Base-by-base conservation (phyloP, 352 stramenopile genomes). In the Blastocystis hominis region DNA sequence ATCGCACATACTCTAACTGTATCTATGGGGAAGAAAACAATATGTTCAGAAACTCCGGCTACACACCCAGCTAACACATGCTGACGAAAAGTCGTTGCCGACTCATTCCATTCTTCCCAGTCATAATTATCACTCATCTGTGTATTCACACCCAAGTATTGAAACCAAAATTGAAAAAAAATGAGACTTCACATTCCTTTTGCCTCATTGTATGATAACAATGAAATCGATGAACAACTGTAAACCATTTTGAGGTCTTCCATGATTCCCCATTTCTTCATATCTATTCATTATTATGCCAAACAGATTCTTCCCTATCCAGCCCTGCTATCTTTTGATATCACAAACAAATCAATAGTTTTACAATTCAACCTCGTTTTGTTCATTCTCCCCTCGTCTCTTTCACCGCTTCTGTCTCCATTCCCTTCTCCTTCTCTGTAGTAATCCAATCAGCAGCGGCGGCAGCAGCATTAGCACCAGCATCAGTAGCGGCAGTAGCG, bases 1-100 rank as follows among this genome's bases (percentile, higher is more conserved):
- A n/a, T 54, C 61, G 47, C 24, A 30, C 24, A 40, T 89, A 86
- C 78, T 68, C 53, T 44, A 56, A 89, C 64, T 1, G 93, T 97
- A 90, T 97, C 94, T 1, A 97, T 93, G 24, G 97, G 97, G 91
- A 98, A 99, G 77, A 99, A 96, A 53, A 95, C 93, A 40, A 96
- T 94, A 90, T 98, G 96, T 91, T 99, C 97, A 15, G 94, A 94
- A 50, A 98, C 94, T 70, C 97, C 97, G 5, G 96, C 96, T 62
- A 95, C 91, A 47, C 93, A 97, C 20, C 95, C 95, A 15, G 95
- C 95, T 20, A 97, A 88, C 91, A 96, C 97, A 91, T 98, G 96
- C 88, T 96, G 91, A 79, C 93, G 89, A 91, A 98, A 98, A 15
- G 94, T 96, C 13, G 93, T 93, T 84, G 94, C 95, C 88, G 95